phyloP scores from a whole-genome alignment of 345 rosid genomes.

The Brassica cretica region DNA sequence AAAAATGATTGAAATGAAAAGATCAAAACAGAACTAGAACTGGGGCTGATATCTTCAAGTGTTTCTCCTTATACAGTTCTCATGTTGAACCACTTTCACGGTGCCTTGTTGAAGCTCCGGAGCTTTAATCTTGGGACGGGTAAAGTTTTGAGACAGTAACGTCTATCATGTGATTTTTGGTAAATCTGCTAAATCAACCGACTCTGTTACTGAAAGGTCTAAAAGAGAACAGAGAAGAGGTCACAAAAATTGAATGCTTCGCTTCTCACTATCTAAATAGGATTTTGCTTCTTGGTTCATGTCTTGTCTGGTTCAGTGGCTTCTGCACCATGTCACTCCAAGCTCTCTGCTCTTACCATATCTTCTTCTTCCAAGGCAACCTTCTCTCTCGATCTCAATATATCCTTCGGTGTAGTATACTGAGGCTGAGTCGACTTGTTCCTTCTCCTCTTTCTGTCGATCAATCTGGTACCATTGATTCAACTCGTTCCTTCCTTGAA shows the following conservation, averaged over 20 bases:
- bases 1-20: background rate
- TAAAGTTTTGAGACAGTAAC: background rate
- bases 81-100: background rate
- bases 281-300: background rate
- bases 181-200: background rate
- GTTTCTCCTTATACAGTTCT: background rate
- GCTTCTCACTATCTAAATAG: conserved; percentile 12
- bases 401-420: background rate
- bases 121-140: background rate
- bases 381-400: conserved; percentile 2
- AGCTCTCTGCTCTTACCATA: conserved; percentile 33
- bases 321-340: conserved; percentile 32
- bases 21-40: background rate
- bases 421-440: background rate
- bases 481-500: too few relatives aligned
- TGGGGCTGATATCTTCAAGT: background rate
- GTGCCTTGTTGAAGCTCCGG: background rate
- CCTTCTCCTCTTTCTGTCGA: background rate
- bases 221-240: background rate
- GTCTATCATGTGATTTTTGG: background rate
- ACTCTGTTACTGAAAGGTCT: background rate
- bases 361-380: conserved; percentile 37
- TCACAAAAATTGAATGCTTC: background rate
- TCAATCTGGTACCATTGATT: too few relatives aligned
- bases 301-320: conserved; percentile 29